These are phyloP conservation scores for Phlyctochytrium arcticum DNA, from an alignment of 192 early-diverging fungal species.

Conservation along the genomic window DNA sequence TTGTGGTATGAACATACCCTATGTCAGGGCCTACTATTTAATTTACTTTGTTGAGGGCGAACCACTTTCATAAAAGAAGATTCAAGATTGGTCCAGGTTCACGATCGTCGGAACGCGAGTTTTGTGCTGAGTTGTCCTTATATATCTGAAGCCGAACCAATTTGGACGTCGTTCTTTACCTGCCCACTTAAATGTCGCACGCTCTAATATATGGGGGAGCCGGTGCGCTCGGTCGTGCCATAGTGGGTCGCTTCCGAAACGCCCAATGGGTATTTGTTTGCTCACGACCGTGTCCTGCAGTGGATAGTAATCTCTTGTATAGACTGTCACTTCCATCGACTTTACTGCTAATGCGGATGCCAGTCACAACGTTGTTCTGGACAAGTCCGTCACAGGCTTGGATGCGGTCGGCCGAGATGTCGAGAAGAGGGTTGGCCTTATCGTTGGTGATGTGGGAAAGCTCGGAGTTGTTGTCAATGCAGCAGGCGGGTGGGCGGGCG, in stretches of 20 bases:
- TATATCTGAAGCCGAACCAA: too few relatives aligned
- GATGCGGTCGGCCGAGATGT: conserved; percentile 61
- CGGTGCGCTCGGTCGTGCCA: conserved; percentile 79
- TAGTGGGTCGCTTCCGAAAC: conserved; percentile 68
- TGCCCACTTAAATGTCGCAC: too few relatives aligned
- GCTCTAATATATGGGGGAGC: conserved; percentile 87
- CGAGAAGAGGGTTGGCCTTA: conserved; percentile 16
- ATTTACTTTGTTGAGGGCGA: too few relatives aligned
- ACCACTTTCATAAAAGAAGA: too few relatives aligned
- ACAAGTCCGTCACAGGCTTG: conserved; percentile 35
- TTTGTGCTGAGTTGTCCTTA: too few relatives aligned
- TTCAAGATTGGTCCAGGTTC: too few relatives aligned
- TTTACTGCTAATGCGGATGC: conserved; percentile 69
- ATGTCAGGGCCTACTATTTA: too few relatives aligned
- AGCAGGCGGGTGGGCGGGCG: conserved; percentile 95
- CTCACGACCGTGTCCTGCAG: background rate
- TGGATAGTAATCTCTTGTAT: background rate
- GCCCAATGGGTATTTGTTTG: conserved; percentile 62
- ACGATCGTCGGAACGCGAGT: too few relatives aligned
- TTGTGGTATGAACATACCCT: too few relatives aligned
- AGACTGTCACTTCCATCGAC: conserved; percentile 78
- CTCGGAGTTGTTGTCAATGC: conserved; percentile 84
- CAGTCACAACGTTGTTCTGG: conserved; percentile 63
- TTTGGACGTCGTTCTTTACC: too few relatives aligned
- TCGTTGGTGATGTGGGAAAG: conserved; percentile 36